Conservation (phyloP, 2,329 filamentous ascomycete genomes). For the Pseudodiploospora longispora region DNA sequence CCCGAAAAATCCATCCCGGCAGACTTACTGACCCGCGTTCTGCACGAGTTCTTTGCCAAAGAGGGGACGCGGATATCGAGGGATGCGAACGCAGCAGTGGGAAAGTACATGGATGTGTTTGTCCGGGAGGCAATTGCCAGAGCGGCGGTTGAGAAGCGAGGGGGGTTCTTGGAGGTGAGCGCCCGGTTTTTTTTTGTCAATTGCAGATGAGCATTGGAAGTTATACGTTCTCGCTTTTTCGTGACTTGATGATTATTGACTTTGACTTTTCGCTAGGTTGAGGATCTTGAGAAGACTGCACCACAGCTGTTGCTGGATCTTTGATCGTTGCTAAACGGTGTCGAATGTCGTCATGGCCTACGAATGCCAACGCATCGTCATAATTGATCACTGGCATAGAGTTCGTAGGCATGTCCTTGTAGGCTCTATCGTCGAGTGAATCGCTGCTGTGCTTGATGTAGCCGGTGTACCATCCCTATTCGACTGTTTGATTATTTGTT, state of each 20-base stretch:
- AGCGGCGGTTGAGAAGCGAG: slow-evolving; percentile 60
- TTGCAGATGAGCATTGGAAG: not conserved
- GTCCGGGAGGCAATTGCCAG: slow-evolving; percentile 81
- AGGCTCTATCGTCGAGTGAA: no score
- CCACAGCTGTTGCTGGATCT: slow-evolving; percentile 83
- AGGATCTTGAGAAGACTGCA: slow-evolving; percentile 82
- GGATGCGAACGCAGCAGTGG: slow-evolving; percentile 68
- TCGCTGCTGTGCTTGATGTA: no score
- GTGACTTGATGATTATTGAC: not conserved
- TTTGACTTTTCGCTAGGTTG: slow-evolving; percentile 46
- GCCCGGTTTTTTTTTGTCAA: slow-evolving; percentile 2
- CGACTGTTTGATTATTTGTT: no score
- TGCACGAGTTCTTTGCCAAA: slow-evolving; percentile 72
- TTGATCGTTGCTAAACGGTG: slow-evolving; percentile 30
- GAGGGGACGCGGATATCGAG: slow-evolving; percentile 65
- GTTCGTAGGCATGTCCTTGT: no score
- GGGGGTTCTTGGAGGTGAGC: slow-evolving; percentile 66
- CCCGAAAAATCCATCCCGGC: slow-evolving; percentile 52
- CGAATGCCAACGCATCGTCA: no score
- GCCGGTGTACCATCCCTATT: no score
- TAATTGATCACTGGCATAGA: no score
- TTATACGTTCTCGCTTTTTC: no score
- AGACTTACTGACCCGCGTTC: slow-evolving; percentile 64
- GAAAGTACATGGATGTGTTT: slow-evolving; percentile 86
- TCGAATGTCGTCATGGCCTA: no score